phyloP scores from a whole-genome alignment of 2,329 filamentous ascomycete genomes.

The Leptographium lundbergii region DNA sequence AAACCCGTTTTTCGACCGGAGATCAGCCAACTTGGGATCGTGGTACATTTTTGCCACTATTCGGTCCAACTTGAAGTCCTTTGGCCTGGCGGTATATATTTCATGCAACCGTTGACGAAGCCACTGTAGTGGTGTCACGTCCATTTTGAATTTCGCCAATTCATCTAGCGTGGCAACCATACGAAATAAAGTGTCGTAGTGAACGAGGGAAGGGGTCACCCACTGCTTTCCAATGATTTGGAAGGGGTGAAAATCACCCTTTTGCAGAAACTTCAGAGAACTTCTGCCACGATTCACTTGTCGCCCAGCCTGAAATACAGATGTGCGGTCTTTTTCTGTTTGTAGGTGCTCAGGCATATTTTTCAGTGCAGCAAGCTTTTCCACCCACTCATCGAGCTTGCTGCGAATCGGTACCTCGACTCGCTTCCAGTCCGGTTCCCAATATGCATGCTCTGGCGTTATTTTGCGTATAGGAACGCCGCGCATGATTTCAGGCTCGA shows the following conservation, averaged over 20 bases:
- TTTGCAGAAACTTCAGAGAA: slow-evolving; percentile 38
- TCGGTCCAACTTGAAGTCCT: slow-evolving; percentile 37
- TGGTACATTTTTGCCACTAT: slow-evolving; percentile 43
- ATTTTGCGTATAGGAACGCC: slow-evolving; percentile 43
- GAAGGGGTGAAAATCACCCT: slow-evolving; percentile 41
- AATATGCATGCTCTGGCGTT: slow-evolving; percentile 36
- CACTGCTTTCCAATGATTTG: slow-evolving; percentile 42
- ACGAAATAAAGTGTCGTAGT: slow-evolving; percentile 45
- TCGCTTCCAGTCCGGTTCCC: slow-evolving; percentile 40
- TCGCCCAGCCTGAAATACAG: slow-evolving; percentile 40
- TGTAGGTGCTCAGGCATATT: slow-evolving; percentile 15
- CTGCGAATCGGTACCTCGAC: slow-evolving; percentile 29
- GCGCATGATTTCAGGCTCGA: slow-evolving; percentile 36
- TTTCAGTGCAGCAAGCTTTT: slow-evolving; percentile 34
- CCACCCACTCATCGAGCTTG: slow-evolving; percentile 33
- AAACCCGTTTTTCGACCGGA: slow-evolving; percentile 40
- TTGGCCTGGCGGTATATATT: slow-evolving; percentile 28
- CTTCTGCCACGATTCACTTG: slow-evolving; percentile 42
- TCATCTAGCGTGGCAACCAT: slow-evolving; percentile 41
- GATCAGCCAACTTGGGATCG: slow-evolving; percentile 35
- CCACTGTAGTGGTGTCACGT: slow-evolving; percentile 42
- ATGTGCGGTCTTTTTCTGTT: slow-evolving; percentile 23
- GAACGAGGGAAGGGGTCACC: slow-evolving; percentile 30
- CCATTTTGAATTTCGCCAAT: slow-evolving; percentile 38
- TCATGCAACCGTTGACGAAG: slow-evolving; percentile 43